Evolutionary conservation across 2,329 filamentous ascomycete genomes (phyloP).

Genomic region (Aspergillus sp.): DNA sequence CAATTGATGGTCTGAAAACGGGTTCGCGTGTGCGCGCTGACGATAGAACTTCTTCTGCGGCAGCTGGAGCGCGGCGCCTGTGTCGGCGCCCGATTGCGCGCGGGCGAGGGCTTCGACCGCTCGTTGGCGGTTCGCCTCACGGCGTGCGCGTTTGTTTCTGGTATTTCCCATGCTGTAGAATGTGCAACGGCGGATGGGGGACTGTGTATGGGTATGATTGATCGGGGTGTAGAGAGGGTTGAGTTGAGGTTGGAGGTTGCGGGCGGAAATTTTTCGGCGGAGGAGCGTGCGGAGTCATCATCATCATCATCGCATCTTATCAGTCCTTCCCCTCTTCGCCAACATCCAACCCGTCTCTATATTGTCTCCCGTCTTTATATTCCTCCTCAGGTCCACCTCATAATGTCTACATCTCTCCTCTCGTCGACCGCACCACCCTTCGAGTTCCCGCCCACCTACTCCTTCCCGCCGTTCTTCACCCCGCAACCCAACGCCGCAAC

Average conservation of each 20-base stretch:
- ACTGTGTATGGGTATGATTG: background rate
- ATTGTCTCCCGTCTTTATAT: no score
- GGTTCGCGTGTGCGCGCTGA: conserved; percentile 94
- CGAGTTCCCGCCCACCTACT: conserved; percentile 42
- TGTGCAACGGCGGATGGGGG: background rate
- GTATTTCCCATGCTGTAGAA: background rate
- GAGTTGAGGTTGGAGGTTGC: background rate
- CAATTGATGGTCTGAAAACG: conserved; percentile 90
- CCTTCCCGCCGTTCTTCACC: conserved; percentile 55
- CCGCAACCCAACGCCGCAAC: conserved; percentile 47
- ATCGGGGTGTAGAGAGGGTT: background rate
- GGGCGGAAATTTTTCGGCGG: conserved; percentile 43
- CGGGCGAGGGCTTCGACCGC: conserved; percentile 30
- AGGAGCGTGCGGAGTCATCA: conserved; percentile 8
- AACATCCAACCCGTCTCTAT: no score
- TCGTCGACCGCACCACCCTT: conserved; percentile 30
- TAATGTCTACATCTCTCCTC: conserved; percentile 7
- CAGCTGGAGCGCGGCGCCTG: conserved; percentile 52
- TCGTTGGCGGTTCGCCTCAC: conserved; percentile 62
- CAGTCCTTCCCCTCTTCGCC: no score
- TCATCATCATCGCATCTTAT: no score
- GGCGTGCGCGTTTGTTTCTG: conserved; percentile 49
- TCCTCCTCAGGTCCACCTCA: background rate
- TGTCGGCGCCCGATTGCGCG: conserved; percentile 18
- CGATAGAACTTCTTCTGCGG: conserved; percentile 96